These are phyloP conservation scores for Aspergillus sp. DNA, from an alignment of 2,329 filamentous ascomycete species.

Conservation along the genomic window DNA sequence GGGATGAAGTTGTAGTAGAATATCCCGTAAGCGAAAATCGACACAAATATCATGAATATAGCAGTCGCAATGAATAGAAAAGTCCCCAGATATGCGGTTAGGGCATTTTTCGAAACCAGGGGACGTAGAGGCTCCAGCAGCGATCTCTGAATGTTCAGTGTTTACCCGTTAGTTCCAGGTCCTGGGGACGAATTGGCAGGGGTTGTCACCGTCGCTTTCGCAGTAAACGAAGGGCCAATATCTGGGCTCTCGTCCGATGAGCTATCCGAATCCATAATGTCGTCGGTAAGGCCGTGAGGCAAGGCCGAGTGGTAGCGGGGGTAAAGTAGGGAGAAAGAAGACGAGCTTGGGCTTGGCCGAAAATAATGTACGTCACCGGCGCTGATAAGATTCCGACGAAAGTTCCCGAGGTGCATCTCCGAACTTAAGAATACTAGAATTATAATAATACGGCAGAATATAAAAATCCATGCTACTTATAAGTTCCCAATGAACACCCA, in stretches of 20 bases:
- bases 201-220: slow-evolving; percentile 17
- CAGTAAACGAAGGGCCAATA: slow-evolving; percentile 7
- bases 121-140: slow-evolving; percentile 55
- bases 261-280: slow-evolving; percentile 18
- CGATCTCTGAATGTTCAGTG: slow-evolving; percentile 46
- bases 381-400: neutral
- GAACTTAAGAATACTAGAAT: neutral
- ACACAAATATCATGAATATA: slow-evolving; percentile 56
- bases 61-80: slow-evolving; percentile 55
- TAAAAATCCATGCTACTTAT: neutral
- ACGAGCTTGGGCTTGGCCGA: neutral
- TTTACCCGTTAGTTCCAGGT: slow-evolving; percentile 18
- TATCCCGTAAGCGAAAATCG: slow-evolving; percentile 60
- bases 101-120: slow-evolving; percentile 61
- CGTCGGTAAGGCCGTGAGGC: neutral
- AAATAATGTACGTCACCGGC: neutral
- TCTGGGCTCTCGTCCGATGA: slow-evolving; percentile 10
- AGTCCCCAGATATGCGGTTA: slow-evolving; percentile 63
- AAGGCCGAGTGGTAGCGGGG: neutral
- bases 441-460: neutral
- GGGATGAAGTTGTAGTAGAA: slow-evolving; percentile 72
- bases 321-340: neutral
- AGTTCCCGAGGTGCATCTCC: neutral
- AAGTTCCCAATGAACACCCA: slow-evolving; percentile 2
- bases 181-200: neutral